Conservation (phyloP, 768 basidiomycete species). For the Rhizopogon vesiculosus region DNA sequence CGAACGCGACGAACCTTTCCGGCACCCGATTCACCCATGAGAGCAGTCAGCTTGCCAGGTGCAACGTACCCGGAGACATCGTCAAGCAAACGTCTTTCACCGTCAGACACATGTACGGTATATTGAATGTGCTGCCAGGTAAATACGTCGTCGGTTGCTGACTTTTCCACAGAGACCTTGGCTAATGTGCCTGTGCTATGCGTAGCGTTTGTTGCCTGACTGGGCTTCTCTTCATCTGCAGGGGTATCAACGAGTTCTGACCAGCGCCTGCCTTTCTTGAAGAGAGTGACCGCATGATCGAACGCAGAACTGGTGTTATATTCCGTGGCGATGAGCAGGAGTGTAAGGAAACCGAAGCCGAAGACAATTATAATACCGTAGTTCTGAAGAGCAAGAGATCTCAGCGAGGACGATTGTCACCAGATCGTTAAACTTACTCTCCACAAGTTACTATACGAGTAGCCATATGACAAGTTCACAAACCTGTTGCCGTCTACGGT, state of each 20-base stretch:
- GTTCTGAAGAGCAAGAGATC: conserved; percentile 22
- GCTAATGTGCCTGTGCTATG: not conserved
- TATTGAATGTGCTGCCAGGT: conserved; percentile 76
- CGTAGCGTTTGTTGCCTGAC: not conserved
- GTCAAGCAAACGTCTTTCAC: conserved; percentile 40
- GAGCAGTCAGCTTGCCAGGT: conserved; percentile 46
- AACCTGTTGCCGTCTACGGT: conserved; percentile 40
- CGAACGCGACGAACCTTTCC: conserved; percentile 17
- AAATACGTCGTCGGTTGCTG: conserved; percentile 49
- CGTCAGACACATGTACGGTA: conserved; percentile 40
- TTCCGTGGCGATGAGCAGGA: conserved; percentile 34
- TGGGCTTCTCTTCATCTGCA: conserved; percentile 15
- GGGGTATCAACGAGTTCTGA: not conserved
- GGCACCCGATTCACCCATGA: conserved; percentile 42
- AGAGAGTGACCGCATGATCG: conserved; percentile 27
- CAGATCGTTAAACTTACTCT: conserved; percentile 28
- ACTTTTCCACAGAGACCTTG: conserved; percentile 29
- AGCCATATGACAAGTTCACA: conserved; percentile 26
- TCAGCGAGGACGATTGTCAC: conserved; percentile 3
- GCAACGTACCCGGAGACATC: conserved; percentile 44
- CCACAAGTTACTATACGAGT: conserved; percentile 26
- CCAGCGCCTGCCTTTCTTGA: conserved; percentile 8
- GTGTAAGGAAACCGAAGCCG: conserved; percentile 31
- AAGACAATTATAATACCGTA: conserved; percentile 43
- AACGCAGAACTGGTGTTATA: conserved; percentile 22